Evolutionary conservation across 2,329 filamentous ascomycete genomes (phyloP), one percentile per base, ranked within the genome.

Genomic region (Cryphonectria naterciae): DNA sequence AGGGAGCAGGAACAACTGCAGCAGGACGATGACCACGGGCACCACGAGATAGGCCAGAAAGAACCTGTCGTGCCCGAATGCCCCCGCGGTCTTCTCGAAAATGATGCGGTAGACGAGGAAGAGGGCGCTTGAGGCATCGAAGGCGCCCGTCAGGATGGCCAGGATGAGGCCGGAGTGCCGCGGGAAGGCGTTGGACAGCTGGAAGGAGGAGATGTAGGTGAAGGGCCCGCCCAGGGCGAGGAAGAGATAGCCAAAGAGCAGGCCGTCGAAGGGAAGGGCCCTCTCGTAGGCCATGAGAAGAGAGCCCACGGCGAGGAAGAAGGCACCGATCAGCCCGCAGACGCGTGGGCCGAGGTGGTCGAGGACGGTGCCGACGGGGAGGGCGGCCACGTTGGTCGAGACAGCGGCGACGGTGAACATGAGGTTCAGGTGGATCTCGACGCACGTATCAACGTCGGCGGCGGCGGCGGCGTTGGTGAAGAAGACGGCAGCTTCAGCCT

Each of bases 371-470:
- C 95, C 95, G 15, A 97, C 90, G 2, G 94, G 93, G 8, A 97
- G 85, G 17, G 95, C 94, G 56, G 90, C 93, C 17, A 97, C 92
- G 77, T 97, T 97, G 54, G 94, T 97, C 8, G 89, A 92, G 13
- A 97, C 94, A 19, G 94, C 94, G 17, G 94, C 94, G 56, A 94
- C 87, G 7, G 94, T 97, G 84, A 97, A 97, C 93, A 97, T 97
- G 75, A 97, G 84, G 79, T 97, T 97, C 70, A 97, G 86, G 71
- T 85, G 86, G 68, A 90, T 88, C 76, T 89, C 88, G 70, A 85
- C 81, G 78, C 80, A 87, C n/a, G 79, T 82, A 39, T 85, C 76
- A 22, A 76, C 76, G n/a, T 62, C 66, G 5, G 61, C 61, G n/a
- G 73, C 76, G 52, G 77, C 78, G 25, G 37, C 19, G 19, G 13